Percentiles rank a stretch among this genome's conserved stretches.
Conservation (phyloP, 2,329 filamentous ascomycete genomes). For the Cytospora chrysosperma region DNA sequence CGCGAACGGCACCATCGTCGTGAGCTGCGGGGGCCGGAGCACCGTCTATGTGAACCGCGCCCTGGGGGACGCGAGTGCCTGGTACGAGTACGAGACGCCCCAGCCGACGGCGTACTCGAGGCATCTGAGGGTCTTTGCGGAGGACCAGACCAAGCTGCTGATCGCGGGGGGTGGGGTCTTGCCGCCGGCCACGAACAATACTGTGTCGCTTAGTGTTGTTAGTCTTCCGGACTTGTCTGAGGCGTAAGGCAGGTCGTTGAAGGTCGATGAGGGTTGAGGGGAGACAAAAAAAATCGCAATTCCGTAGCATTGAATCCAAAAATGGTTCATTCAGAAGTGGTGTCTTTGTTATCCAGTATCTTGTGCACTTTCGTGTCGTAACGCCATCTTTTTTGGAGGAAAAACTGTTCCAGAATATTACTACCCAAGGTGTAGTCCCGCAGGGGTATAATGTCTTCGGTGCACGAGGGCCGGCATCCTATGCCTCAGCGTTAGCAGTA, state of each 20-base stretch:
- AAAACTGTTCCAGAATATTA: neutral
- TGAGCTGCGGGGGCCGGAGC: constrained; percentile 39
- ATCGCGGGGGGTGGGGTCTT: constrained; percentile 47
- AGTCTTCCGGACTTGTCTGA: constrained; percentile 24
- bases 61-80: constrained; percentile 38
- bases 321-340: neutral
- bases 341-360: neutral
- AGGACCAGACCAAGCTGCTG: constrained; percentile 37
- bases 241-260: neutral
- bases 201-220: constrained; percentile 39
- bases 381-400: neutral
- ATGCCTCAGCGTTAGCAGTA: neutral
- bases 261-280: too few relatives aligned
- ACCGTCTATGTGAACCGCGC: constrained; percentile 44
- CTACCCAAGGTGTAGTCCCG: neutral
- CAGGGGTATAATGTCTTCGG: neutral
- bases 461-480: neutral
- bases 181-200: constrained; percentile 47
- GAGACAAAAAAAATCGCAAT: neutral
- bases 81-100: constrained; percentile 37
- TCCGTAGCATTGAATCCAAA: neutral
- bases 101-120: constrained; percentile 40
- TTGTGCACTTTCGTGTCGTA: neutral
- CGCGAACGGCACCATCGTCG: constrained; percentile 45
- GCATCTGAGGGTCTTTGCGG: constrained; percentile 36